These are phyloP conservation scores for Carex scoparia DNA, from an alignment of 176 grass and related monocot genomes.

Conservation along the genomic window DNA sequence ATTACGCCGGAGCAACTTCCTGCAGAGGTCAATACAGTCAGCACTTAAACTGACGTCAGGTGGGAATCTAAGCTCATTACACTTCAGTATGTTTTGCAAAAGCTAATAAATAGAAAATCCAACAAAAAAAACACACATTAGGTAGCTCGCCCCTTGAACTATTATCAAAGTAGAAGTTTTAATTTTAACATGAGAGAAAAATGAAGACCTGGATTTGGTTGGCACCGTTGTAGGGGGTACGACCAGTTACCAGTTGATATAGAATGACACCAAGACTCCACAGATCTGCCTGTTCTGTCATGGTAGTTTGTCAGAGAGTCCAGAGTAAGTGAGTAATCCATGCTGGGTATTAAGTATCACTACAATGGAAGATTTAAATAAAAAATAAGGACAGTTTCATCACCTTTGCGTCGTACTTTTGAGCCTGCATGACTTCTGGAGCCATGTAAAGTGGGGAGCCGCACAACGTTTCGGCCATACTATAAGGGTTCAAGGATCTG, in stretches of 20 bases:
- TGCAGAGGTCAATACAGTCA: conserved; percentile 84
- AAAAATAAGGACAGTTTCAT: background rate
- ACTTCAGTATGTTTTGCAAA: conserved; percentile 64
- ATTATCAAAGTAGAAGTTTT: conserved; percentile 10
- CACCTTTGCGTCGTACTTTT: conserved; percentile 99
- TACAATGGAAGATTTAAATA: background rate
- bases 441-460: conserved; percentile 99
- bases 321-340: conserved; percentile 1
- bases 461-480: conserved; percentile 87
- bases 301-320: conserved; percentile 4
- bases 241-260: conserved; percentile 91
- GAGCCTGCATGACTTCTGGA: conserved; percentile 92
- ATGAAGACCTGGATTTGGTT: conserved; percentile 77
- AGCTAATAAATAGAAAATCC: conserved; percentile 40
- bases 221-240: conserved; percentile 79
- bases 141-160: conserved; percentile 3
- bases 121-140: conserved; percentile 21
- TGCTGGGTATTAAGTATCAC: background rate
- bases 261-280: conserved; percentile 98
- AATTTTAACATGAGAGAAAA: conserved; percentile 19
- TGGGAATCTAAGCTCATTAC: conserved; percentile 61
- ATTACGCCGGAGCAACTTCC: conserved; percentile 73
- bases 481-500: conserved; percentile 51
- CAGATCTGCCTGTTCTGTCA: conserved; percentile 87
- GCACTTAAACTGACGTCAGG: conserved; percentile 52